Evolutionary conservation across 192 early-diverging fungal genomes (phyloP), one percentile per base, ranked within the genome.

Genomic region (Dissophora ornata): DNA sequence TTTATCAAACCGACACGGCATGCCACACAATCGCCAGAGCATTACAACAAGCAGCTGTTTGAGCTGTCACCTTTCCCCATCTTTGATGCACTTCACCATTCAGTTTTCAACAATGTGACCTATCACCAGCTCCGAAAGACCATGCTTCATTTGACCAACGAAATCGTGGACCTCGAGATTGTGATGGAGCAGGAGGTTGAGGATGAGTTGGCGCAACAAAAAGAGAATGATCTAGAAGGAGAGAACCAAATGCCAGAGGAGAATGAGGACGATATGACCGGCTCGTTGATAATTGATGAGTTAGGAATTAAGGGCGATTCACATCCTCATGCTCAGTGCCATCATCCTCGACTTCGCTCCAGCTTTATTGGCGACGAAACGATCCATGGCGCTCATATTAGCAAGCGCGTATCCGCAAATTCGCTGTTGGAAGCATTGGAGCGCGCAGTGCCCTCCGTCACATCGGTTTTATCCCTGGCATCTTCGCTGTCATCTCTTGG

Each of bases 11-110:
- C 80, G 2, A 79, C 69, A 33, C 51, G 69, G 13, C 71, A 75
- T 52, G 59, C 64, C 11, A 69, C 67, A 4, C 67, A 79, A 22
- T 36, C 63, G 1, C 57, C 61, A 25, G 69, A 71, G 24, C 42
- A 54, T 11, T 67, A 51, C 48, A 71, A 77, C 36, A 36, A 51
- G 16, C 41, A 69, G 13, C 34, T 62, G 4, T 82, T 70, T 56
- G 69, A 71, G 40, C 60, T 82, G 11, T 61, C 60, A 21, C 60
- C 80, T 1, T 82, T 82, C 44, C 68, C 67, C 10, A 65, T 82
- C 16, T 82, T 82, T 60, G 80, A 82, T 36, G 66, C 75, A 4
- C 50, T 82, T 11, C 80, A 82, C 40, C 80, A 82, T 44, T 71
- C 68, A 19, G 58, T 71, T 28, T 82, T 68, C 50, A 82, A 82